phyloP scores from a whole-genome alignment of 139 green algal genomes.

The Nannochloris sp. region DNA sequence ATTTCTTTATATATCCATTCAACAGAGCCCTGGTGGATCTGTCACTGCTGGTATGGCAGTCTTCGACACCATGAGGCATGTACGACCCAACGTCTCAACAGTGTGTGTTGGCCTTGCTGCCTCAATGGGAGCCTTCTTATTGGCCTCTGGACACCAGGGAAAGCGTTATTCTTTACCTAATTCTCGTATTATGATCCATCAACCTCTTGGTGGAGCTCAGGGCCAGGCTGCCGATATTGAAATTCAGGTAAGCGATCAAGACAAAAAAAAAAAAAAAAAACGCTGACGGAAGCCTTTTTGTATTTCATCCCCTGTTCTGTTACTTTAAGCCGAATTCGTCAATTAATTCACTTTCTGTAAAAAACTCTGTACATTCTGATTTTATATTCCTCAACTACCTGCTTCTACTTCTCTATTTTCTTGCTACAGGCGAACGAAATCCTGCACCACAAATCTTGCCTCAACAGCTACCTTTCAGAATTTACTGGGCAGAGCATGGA shows the following conservation, averaged over 20 bases:
- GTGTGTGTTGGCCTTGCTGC: slow-evolving; percentile 97
- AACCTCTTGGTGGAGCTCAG: slow-evolving; percentile 96
- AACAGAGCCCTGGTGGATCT: slow-evolving; percentile 72
- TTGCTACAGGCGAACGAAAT: slow-evolving; percentile 96
- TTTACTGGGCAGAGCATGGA: slow-evolving; percentile 95
- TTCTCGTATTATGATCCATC: slow-evolving; percentile 99
- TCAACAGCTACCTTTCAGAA: slow-evolving; percentile 96
- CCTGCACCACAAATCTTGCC: slow-evolving; percentile 98
- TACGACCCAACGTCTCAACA: slow-evolving; percentile 91
- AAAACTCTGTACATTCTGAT: slow-evolving; percentile 13
- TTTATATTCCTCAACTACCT: background rate
- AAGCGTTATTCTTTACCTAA: slow-evolving; percentile 97
- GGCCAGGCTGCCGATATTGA: slow-evolving; percentile 99
- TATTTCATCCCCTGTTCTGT: too few species aligned
- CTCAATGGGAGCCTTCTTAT: slow-evolving; percentile 97
- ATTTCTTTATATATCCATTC: background rate
- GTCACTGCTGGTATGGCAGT: slow-evolving; percentile 98
- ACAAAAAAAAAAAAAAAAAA: background rate
- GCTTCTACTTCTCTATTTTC: background rate
- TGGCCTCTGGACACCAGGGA: slow-evolving; percentile 86
- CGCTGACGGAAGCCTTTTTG: too few species aligned
- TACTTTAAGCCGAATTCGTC: too few species aligned
- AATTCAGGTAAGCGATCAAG: slow-evolving; percentile 53
- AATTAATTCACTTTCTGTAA: slow-evolving; percentile 6
- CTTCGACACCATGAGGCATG: slow-evolving; percentile 99